Percentiles rank a stretch among this genome's conserved stretches.
Conservation (phyloP, 495 filamentous ascomycete species). For the Neurospora sp. region DNA sequence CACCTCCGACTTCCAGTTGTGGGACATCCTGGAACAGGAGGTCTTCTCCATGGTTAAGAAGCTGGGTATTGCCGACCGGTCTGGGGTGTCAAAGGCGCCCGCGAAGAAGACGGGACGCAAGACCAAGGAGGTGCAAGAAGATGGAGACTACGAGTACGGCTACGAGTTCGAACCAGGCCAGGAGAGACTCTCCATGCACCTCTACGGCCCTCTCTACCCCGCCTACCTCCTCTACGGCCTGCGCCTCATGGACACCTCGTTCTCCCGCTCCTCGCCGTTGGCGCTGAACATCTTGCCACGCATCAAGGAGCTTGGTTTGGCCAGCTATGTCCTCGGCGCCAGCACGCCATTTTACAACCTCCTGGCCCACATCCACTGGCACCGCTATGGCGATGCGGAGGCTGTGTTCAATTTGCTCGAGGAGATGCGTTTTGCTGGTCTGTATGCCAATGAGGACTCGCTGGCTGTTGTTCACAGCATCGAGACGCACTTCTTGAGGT, state of each 20-base stretch:
- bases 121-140: slow-evolving; percentile 4
- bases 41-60: slow-evolving; percentile 54
- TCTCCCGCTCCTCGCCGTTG: slow-evolving; percentile 48
- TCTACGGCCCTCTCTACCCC: slow-evolving; percentile 61
- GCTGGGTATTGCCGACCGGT: slow-evolving; percentile 19
- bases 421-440: slow-evolving; percentile 69
- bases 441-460: slow-evolving; percentile 52
- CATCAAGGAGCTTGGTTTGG: slow-evolving; percentile 59
- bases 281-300: slow-evolving; percentile 54
- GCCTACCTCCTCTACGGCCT: slow-evolving; percentile 52
- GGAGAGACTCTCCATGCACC: slow-evolving; percentile 33
- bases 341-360: slow-evolving; percentile 69
- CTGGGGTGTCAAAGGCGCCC: background rate
- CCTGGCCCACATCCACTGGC: slow-evolving; percentile 55
- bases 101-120: slow-evolving; percentile 1
- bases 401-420: slow-evolving; percentile 51
- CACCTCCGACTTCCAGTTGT: slow-evolving; percentile 56
- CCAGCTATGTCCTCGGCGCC: slow-evolving; percentile 63
- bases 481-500: slow-evolving; percentile 4
- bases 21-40: slow-evolving; percentile 58
- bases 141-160: background rate
- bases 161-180: background rate
- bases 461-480: slow-evolving; percentile 36
- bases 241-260: slow-evolving; percentile 50
- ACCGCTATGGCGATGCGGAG: slow-evolving; percentile 47